A percentile compares a stretch with the other conserved stretches of the same genome.
phyloP scores from a whole-genome alignment of 2,329 filamentous ascomycete genomes.

The Aspergillus sclerotialis region DNA sequence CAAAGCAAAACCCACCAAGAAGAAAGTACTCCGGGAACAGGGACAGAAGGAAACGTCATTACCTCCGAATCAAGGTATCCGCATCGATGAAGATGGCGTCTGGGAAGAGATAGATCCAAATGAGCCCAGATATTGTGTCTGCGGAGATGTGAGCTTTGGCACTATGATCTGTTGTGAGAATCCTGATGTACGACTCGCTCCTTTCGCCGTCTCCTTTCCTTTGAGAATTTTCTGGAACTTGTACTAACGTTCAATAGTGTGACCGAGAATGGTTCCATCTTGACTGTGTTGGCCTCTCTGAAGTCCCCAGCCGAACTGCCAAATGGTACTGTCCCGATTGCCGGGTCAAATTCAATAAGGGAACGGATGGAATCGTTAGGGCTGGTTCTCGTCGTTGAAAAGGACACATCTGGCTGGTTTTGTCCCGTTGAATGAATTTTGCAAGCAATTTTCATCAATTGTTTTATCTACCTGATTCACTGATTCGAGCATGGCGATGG shows the following conservation, averaged over 20 bases:
- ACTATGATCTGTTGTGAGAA: constrained; percentile 62
- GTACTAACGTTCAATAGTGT: constrained; percentile 40
- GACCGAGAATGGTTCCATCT: constrained; percentile 63
- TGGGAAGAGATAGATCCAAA: constrained; percentile 51
- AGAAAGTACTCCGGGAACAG: constrained; percentile 34
- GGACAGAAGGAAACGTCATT: constrained; percentile 16
- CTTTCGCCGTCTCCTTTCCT: constrained; percentile 1
- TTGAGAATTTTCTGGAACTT: not conserved
- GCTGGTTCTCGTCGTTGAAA: constrained; percentile 26
- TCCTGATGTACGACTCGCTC: constrained; percentile 40
- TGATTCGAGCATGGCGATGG: constrained; percentile 8
- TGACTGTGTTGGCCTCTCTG: constrained; percentile 51
- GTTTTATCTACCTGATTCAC: constrained; percentile 1
- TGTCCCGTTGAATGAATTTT: no score
- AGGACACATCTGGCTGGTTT: no score
- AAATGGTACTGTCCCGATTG: constrained; percentile 64
- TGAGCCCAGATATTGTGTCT: constrained; percentile 59
- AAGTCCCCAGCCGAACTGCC: constrained; percentile 52
- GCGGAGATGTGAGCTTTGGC: constrained; percentile 57
- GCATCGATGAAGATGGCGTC: constrained; percentile 42
- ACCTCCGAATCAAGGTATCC: constrained; percentile 26
- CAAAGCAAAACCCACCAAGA: constrained; percentile 46
- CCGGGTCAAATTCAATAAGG: constrained; percentile 42
- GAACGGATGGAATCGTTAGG: constrained; percentile 34
- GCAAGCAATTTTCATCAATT: constrained; percentile 3